Evolutionary conservation across 2,329 filamentous ascomycete species (phyloP), one percentile per base, ranked within the genome.

Genomic region (Ophiosphaerella korrae): DNA sequence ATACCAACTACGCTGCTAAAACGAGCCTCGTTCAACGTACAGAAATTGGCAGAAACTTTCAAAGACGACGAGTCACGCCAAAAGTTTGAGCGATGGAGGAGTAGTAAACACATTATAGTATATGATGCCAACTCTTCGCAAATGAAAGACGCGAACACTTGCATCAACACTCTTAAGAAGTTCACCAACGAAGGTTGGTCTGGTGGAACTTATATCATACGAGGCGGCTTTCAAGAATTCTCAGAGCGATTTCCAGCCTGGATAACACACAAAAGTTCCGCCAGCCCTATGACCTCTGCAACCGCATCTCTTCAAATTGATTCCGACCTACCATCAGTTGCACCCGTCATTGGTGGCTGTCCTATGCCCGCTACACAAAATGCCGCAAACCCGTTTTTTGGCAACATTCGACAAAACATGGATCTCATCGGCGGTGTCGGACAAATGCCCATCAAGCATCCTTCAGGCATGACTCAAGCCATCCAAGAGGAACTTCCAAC

Each of bases 351-450:
- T 50, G 94, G 93, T 50, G 93, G 93, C 6, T 96, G 96, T 56
- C 84, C 85, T 52, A 85, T 97, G 71, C 94, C 94, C 1, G 78
- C 78, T 34, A 81, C 84, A 0, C 82, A 85, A 58, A 86, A 85
- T 52, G 84, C 85, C 1, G 82, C 86, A 0, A 96, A 95, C 63
- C 92, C 93, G 0, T 97, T 99, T 77, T 97, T 97, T 72, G 86
- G 87, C 54, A 97, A 97, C 58, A 97, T 99, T 63, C 86, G 94
- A 37, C 94, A 97, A 72, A 96, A 97, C 58, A 93, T 95, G 84
- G 94, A 97, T 67, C 80, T 99, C 14, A 88, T 95, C 29, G 92
- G 91, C 60, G 94, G 94, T 16, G 93, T 97, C 9, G 94, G 94
- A 0, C 92, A 96, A 63, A 85, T 87, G 57, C 69, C 83, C 12